phyloP scores from a whole-genome alignment of 495 filamentous ascomycete species.

The Xylaria intraflava region DNA sequence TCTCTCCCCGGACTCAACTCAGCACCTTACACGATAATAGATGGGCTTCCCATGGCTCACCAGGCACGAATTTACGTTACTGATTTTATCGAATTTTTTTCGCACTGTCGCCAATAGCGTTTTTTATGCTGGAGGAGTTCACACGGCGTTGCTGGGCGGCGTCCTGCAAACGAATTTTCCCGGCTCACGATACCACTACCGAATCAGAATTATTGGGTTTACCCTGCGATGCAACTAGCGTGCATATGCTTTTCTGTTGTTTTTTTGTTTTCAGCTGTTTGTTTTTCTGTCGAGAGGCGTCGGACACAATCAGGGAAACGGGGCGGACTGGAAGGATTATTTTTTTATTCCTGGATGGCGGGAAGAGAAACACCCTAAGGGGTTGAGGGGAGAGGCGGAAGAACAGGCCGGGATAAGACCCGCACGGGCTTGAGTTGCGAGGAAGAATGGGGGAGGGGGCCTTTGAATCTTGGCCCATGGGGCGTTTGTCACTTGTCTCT shows the following conservation, averaged over 20 bases:
- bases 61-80: conserved; percentile 12
- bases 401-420: background rate
- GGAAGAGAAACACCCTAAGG: background rate
- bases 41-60: background rate
- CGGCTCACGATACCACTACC: conserved; percentile 7
- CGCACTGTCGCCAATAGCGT: conserved; percentile 3
- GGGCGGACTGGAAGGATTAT: background rate
- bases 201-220: too few relatives aligned
- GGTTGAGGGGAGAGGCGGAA: background rate
- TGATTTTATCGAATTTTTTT: conserved; percentile 1
- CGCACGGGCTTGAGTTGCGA: too few relatives aligned
- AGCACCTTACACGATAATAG: conserved; percentile 2
- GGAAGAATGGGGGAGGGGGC: background rate
- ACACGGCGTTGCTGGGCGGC: conserved; percentile 30
- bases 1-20: background rate
- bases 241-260: too few relatives aligned
- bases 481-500: background rate
- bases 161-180: conserved; percentile 17
- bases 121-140: conserved; percentile 23
- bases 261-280: background rate
- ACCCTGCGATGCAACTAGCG: too few relatives aligned
- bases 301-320: conserved; percentile 1
- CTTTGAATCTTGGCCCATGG: background rate
- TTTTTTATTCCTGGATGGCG: too few relatives aligned
- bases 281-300: background rate